Evolutionary conservation across 2,329 filamentous ascomycete genomes (phyloP).

Genomic region (Neopestalotiopsis clavispora): DNA sequence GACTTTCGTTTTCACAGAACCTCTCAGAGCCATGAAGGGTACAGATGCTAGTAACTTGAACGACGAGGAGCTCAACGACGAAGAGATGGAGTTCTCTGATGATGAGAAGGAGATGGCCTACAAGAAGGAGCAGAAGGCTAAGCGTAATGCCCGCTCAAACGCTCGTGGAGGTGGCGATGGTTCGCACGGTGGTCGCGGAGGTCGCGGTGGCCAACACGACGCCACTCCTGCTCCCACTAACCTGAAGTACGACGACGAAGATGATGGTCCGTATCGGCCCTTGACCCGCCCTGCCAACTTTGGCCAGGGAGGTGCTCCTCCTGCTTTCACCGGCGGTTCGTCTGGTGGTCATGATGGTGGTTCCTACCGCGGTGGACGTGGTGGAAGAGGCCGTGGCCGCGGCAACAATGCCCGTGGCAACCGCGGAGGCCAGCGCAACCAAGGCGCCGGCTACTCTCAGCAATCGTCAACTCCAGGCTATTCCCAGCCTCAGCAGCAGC

Average conservation of each 20-base stretch:
- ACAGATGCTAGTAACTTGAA: slow-evolving; percentile 95
- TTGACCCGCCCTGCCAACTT: slow-evolving; percentile 71
- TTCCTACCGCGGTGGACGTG: slow-evolving; percentile 45
- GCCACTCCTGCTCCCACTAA: slow-evolving; percentile 36
- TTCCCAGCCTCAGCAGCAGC: slow-evolving; percentile 35
- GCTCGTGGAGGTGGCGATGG: slow-evolving; percentile 40
- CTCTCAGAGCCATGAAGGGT: slow-evolving; percentile 78
- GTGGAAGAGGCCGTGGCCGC: slow-evolving; percentile 48
- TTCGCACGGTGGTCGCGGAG: slow-evolving; percentile 37
- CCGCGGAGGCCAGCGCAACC: slow-evolving; percentile 43
- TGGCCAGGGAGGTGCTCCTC: slow-evolving; percentile 45
- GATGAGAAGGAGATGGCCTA: slow-evolving; percentile 92
- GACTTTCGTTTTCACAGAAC: slow-evolving; percentile 84
- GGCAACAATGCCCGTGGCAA: slow-evolving; percentile 29
- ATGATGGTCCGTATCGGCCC: slow-evolving; percentile 71
- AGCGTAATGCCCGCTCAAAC: slow-evolving; percentile 53
- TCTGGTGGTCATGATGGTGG: slow-evolving; percentile 28
- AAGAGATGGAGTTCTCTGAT: slow-evolving; percentile 94
- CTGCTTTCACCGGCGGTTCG: slow-evolving; percentile 43
- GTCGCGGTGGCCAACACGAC: slow-evolving; percentile 42
- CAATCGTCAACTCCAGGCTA: slow-evolving; percentile 38
- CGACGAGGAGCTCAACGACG: slow-evolving; percentile 85
- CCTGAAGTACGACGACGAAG: slow-evolving; percentile 68
- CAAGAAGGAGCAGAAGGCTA: slow-evolving; percentile 72
- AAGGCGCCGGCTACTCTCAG: slow-evolving; percentile 48